Percentiles rank a stretch among this genome's conserved stretches.
Evolutionary conservation across 768 basidiomycete species (phyloP).

Genomic region (Boletus patriciae): DNA sequence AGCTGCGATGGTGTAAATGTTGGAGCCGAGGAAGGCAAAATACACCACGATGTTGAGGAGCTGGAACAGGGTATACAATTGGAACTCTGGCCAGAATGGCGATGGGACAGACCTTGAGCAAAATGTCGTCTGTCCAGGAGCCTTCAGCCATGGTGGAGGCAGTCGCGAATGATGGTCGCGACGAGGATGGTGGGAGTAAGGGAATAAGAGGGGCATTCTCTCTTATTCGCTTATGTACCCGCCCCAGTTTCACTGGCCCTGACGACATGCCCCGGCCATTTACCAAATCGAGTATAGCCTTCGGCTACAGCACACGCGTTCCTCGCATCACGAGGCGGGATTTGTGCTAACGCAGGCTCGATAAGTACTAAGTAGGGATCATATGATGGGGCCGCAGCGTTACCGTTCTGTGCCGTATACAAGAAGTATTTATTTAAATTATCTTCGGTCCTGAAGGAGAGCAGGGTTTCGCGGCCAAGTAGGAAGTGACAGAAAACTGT

Average conservation of each 20-base stretch:
- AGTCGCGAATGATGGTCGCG: neutral
- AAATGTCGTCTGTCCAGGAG: slow-evolving; percentile 73
- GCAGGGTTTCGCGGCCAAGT: no score
- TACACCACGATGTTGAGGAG: slow-evolving; percentile 82
- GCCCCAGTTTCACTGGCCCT: slow-evolving; percentile 12
- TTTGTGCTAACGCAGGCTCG: no score
- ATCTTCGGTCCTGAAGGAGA: slow-evolving; percentile 64
- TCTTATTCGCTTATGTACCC: slow-evolving; percentile 29
- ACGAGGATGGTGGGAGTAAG: slow-evolving; percentile 8
- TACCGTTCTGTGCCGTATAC: no score
- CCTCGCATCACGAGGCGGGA: neutral
- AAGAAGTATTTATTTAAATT: slow-evolving; percentile 11
- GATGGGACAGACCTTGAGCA: slow-evolving; percentile 62
- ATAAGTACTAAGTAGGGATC: no score
- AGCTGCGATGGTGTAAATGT: slow-evolving; percentile 81
- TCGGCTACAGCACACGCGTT: neutral
- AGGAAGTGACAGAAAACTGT: no score
- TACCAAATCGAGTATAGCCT: slow-evolving; percentile 7
- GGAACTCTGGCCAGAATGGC: neutral
- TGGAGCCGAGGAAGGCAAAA: slow-evolving; percentile 84
- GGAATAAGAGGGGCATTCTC: slow-evolving; percentile 16
- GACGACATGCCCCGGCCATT: slow-evolving; percentile 21
- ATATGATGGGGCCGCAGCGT: no score
- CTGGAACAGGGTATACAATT: slow-evolving; percentile 30
- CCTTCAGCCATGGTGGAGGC: slow-evolving; percentile 49